A percentile compares a stretch with the other conserved stretches of the same genome.
These are phyloP conservation scores for Ophiocordyceps polyrhachis-furcata DNA, from an alignment of 2,329 filamentous ascomycete genomes.

Conservation along the genomic window DNA sequence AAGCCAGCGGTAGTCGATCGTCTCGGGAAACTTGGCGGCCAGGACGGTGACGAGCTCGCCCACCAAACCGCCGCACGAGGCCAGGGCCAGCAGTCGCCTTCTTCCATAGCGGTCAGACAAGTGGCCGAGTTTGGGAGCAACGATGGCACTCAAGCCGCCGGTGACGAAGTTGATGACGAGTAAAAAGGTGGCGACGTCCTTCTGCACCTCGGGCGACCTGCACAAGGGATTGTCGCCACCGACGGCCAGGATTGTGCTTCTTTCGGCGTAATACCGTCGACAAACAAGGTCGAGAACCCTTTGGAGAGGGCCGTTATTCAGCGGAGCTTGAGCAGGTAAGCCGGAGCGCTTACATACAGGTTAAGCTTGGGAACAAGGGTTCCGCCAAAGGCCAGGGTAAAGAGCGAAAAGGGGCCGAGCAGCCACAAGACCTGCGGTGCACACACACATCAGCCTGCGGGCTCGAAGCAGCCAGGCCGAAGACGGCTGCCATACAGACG, in stretches of 20 bases:
- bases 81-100: constrained; percentile 51
- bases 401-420: constrained; percentile 59
- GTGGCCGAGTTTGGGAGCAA: constrained; percentile 65
- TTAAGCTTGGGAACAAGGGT: constrained; percentile 76
- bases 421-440: constrained; percentile 60
- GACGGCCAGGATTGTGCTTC: constrained; percentile 35
- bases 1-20: constrained; percentile 59
- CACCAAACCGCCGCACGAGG: constrained; percentile 54
- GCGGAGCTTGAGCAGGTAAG: neutral
- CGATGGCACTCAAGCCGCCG: constrained; percentile 62
- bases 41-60: constrained; percentile 63
- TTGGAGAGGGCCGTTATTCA: neutral
- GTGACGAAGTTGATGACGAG: constrained; percentile 56
- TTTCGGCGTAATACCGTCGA: constrained; percentile 59
- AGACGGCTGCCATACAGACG: constrained; percentile 29
- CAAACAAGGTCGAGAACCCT: constrained; percentile 69
- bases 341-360: constrained; percentile 37
- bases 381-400: constrained; percentile 73
- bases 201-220: constrained; percentile 58
- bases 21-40: constrained; percentile 55
- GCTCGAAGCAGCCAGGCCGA: neutral
- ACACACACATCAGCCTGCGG: neutral
- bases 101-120: constrained; percentile 78
- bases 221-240: constrained; percentile 64
- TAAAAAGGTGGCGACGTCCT: constrained; percentile 58